A percentile compares a stretch with the other conserved stretches of the same genome.
phyloP scores from a whole-genome alignment of 164 flowering plant species.

The Sextonia rubra region DNA sequence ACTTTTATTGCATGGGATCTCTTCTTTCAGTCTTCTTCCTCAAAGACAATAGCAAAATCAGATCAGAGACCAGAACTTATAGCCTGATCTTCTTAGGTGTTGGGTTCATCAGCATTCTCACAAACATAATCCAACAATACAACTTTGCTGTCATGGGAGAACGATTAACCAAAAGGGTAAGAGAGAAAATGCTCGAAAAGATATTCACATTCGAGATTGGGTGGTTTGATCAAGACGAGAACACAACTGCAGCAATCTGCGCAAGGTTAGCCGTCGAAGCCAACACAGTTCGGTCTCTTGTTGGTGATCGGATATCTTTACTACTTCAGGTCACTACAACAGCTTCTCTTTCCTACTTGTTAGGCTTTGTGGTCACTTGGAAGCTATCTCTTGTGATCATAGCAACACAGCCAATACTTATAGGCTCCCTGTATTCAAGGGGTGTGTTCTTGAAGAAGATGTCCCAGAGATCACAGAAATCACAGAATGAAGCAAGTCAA shows the following conservation, averaged over 20 bases:
- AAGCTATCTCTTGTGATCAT: conserved; percentile 37
- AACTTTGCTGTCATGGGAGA: conserved; percentile 86
- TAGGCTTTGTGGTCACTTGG: conserved; percentile 38
- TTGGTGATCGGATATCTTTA: conserved; percentile 40
- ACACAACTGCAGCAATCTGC: conserved; percentile 75
- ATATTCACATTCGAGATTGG: conserved; percentile 81
- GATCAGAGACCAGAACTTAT: conserved; percentile 39
- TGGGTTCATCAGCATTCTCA: conserved; percentile 45
- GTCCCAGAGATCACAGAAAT: conserved; percentile 26
- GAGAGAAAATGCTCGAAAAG: conserved; percentile 80
- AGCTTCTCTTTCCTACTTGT: conserved; percentile 26
- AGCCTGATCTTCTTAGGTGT: conserved; percentile 43
- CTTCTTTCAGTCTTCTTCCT: conserved; percentile 65
- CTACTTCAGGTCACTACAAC: conserved; percentile 32
- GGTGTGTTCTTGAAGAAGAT: conserved; percentile 35
- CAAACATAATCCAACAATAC: conserved; percentile 65
- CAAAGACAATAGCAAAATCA: conserved; percentile 49
- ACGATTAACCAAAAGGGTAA: conserved; percentile 63
- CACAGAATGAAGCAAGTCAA: conserved; percentile 21
- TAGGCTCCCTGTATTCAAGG: conserved; percentile 33
- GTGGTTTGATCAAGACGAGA: conserved; percentile 82
- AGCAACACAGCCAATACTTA: conserved; percentile 41
- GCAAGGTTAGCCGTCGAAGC: conserved; percentile 83
- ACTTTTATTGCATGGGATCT: conserved; percentile 62
- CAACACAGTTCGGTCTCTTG: conserved; percentile 55